phyloP scores from a whole-genome alignment of 1,139 yeast species.

The Debaryomycetaceae sp. region DNA sequence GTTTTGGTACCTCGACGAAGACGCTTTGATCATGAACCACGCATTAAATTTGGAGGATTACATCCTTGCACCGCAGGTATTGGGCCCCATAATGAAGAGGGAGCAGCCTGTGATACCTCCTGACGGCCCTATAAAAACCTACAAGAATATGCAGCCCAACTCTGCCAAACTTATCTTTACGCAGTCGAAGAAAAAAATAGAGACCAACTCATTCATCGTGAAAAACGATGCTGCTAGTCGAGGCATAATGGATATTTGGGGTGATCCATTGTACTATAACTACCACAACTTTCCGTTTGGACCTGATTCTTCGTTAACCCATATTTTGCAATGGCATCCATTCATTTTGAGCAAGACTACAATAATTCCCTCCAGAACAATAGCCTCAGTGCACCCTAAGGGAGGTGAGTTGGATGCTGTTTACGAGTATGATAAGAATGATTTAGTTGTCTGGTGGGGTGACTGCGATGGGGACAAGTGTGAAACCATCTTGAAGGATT shows the following conservation, averaged over 20 bases:
- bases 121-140: conserved; percentile 67
- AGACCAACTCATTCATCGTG: conserved; percentile 66
- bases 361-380: conserved; percentile 56
- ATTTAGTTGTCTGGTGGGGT: conserved; percentile 59
- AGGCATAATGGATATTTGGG: conserved; percentile 72
- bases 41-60: conserved; percentile 55
- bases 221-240: conserved; percentile 62
- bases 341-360: conserved; percentile 67
- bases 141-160: conserved; percentile 53
- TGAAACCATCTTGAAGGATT: conserved; percentile 44
- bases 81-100: conserved; percentile 57
- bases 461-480: conserved; percentile 45
- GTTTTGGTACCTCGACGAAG: conserved; percentile 82
- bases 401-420: conserved; percentile 28
- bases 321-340: conserved; percentile 93
- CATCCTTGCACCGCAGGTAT: conserved; percentile 52
- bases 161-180: conserved; percentile 59
- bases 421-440: conserved; percentile 55
- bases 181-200: conserved; percentile 59
- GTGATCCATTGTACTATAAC: conserved; percentile 62
- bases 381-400: conserved; percentile 27
- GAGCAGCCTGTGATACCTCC: conserved; percentile 72
- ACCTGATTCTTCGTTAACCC: conserved; percentile 70
- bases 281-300: conserved; percentile 60
- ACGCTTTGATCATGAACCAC: conserved; percentile 66